Evolutionary conservation across 495 filamentous ascomycete species (phyloP).

Genomic region (Cryomyces minteri): DNA sequence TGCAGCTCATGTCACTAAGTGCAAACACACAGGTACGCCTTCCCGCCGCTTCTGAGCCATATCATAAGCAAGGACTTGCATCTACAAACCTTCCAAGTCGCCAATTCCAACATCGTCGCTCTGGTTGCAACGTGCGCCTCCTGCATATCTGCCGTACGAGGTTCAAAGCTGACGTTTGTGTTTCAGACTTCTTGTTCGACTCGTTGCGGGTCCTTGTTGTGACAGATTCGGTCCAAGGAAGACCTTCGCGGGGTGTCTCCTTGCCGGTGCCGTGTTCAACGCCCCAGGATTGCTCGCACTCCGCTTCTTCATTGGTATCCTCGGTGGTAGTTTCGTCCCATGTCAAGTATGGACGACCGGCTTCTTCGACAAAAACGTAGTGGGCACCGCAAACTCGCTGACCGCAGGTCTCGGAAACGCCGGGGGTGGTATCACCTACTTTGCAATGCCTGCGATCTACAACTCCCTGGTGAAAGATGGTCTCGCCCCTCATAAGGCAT

Average conservation of each 20-base stretch:
- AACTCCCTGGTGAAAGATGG: constrained; percentile 14
- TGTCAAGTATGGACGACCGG: constrained; percentile 94
- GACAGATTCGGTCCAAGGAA: constrained; percentile 69
- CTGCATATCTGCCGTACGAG: background rate
- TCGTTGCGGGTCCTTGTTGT: constrained; percentile 69
- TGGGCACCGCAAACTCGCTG: constrained; percentile 78
- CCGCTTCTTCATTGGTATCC: constrained; percentile 85
- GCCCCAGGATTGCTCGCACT: constrained; percentile 54
- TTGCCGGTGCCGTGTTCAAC: constrained; percentile 51
- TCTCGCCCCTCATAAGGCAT: constrained; percentile 10
- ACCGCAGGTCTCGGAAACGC: constrained; percentile 79
- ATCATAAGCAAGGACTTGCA: constrained; percentile 42
- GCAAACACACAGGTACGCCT: constrained; percentile 13
- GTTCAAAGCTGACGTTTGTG: background rate
- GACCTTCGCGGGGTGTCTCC: constrained; percentile 58
- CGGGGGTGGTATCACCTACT: constrained; percentile 75
- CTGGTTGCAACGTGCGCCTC: constrained; percentile 63
- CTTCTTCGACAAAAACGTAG: constrained; percentile 91
- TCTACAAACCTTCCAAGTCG: constrained; percentile 51
- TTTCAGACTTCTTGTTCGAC: constrained; percentile 52
- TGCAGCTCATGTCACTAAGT: background rate
- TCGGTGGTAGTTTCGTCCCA: constrained; percentile 80
- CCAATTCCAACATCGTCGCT: constrained; percentile 86
- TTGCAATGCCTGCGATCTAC: constrained; percentile 73
- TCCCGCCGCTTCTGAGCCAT: constrained; percentile 20